These are phyloP conservation scores for Leccinum broughii DNA, from an alignment of 768 basidiomycete species.

Conservation along the genomic window DNA sequence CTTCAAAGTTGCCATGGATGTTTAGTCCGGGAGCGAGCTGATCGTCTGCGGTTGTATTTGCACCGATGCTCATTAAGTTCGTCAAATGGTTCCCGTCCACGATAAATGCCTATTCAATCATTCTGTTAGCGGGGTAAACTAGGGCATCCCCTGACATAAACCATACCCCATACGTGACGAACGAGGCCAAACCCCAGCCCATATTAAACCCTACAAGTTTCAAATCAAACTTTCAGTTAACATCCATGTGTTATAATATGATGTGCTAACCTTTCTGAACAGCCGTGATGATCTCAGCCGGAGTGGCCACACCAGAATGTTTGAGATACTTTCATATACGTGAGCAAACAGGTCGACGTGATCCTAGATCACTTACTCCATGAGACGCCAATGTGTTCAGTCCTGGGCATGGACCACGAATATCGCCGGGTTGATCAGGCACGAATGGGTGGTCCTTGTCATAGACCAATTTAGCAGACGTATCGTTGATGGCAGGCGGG, in stretches of 20 bases:
- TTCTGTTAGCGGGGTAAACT: neutral
- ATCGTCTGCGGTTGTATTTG: constrained; percentile 17
- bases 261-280: constrained; percentile 21
- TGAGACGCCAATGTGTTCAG: constrained; percentile 27
- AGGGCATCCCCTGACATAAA: neutral
- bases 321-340: constrained; percentile 19
- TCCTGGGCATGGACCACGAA: constrained; percentile 29
- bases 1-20: constrained; percentile 28
- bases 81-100: constrained; percentile 31
- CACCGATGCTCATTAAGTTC: constrained; percentile 29
- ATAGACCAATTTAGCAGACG: constrained; percentile 24
- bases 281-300: constrained; percentile 25
- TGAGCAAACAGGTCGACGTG: neutral
- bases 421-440: constrained; percentile 18
- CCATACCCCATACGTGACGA: constrained; percentile 25
- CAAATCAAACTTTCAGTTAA: neutral
- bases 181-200: constrained; percentile 22
- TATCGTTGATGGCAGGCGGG: constrained; percentile 25
- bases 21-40: constrained; percentile 21
- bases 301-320: constrained; percentile 21
- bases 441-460: constrained; percentile 20
- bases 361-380: constrained; percentile 20
- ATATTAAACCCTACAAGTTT: constrained; percentile 24
- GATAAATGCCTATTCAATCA: constrained; percentile 18
- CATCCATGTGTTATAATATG: neutral